Conservation (phyloP, 106 monocot species). For the Dendrobium nobile region DNA sequence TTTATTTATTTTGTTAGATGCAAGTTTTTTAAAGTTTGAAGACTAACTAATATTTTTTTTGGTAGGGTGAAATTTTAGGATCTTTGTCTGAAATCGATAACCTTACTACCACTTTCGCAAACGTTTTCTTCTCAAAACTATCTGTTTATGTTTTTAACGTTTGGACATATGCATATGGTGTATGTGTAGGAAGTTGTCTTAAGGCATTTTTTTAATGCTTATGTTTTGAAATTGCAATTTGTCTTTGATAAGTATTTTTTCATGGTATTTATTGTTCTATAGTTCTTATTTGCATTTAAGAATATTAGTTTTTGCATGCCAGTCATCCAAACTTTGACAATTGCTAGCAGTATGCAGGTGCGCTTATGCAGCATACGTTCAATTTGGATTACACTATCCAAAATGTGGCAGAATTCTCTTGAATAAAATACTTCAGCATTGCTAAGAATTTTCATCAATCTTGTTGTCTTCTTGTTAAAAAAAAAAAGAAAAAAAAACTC, state of each 20-base stretch:
- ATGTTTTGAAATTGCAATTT: not conserved
- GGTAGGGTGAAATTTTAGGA: slow-evolving; percentile 47
- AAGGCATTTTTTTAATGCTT: not conserved
- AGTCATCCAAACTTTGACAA: not conserved
- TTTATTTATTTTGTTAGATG: too few species aligned
- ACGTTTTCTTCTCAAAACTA: slow-evolving; percentile 30
- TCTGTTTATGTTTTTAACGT: not conserved
- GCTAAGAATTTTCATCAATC: not conserved
- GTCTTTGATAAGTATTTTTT: not conserved
- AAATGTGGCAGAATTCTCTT: not conserved
- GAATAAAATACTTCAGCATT: not conserved
- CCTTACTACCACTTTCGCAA: slow-evolving; percentile 56
- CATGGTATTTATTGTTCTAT: not conserved
- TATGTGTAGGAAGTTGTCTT: not conserved
- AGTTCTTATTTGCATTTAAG: not conserved
- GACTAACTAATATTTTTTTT: slow-evolving; percentile 1
- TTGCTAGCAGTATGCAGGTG: not conserved
- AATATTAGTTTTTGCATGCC: not conserved
- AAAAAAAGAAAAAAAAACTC: not conserved
- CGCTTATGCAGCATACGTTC: not conserved
- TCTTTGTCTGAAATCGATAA: slow-evolving; percentile 65
- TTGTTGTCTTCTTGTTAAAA: not conserved
- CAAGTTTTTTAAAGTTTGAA: not conserved
- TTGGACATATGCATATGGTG: not conserved
- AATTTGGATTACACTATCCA: not conserved